phyloP scores from a whole-genome alignment of 2,329 filamentous ascomycete genomes.

The Sarocladium kiliense region DNA sequence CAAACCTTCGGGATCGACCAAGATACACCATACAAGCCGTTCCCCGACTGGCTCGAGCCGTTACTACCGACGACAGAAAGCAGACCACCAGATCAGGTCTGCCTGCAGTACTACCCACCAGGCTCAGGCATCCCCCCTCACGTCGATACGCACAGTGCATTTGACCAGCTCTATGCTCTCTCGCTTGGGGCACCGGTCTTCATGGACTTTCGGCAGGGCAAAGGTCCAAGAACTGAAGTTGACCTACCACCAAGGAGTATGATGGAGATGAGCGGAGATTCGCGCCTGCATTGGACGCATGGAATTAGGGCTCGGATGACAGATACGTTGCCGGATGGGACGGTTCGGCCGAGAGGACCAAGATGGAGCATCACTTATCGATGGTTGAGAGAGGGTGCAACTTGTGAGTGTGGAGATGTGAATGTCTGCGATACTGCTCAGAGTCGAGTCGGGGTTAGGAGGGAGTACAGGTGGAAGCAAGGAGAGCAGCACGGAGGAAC shows the following conservation, averaged over 20 bases:
- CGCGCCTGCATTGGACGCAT: conserved; percentile 51
- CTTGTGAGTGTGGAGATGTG: conserved; percentile 45
- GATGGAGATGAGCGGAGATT: conserved; percentile 45
- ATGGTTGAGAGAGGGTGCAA: conserved; percentile 40
- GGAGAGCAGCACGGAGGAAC: too few species aligned
- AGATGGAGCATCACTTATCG: conserved; percentile 53
- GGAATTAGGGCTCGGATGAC: conserved; percentile 50
- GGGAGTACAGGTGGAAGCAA: not conserved
- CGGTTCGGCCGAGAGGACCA: conserved; percentile 34
- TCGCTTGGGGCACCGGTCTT: conserved; percentile 35
- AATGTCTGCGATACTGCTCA: conserved; percentile 39
- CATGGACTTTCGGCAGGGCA: conserved; percentile 34
- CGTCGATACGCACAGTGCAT: conserved; percentile 49
- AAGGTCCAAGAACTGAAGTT: conserved; percentile 29
- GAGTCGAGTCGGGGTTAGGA: not conserved
- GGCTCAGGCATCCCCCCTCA: conserved; percentile 57
- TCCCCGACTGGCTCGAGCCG: conserved; percentile 45
- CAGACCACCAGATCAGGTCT: conserved; percentile 50
- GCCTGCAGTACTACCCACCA: conserved; percentile 55
- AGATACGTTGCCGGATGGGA: conserved; percentile 40
- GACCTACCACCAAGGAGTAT: conserved; percentile 44
- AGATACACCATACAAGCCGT: conserved; percentile 41
- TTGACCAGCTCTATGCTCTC: conserved; percentile 39
- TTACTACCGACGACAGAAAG: conserved; percentile 39
- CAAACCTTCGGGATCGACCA: conserved; percentile 52